phyloP scores from a whole-genome alignment of 2,329 filamentous ascomycete genomes.

The Davidsoniella eucalypti region DNA sequence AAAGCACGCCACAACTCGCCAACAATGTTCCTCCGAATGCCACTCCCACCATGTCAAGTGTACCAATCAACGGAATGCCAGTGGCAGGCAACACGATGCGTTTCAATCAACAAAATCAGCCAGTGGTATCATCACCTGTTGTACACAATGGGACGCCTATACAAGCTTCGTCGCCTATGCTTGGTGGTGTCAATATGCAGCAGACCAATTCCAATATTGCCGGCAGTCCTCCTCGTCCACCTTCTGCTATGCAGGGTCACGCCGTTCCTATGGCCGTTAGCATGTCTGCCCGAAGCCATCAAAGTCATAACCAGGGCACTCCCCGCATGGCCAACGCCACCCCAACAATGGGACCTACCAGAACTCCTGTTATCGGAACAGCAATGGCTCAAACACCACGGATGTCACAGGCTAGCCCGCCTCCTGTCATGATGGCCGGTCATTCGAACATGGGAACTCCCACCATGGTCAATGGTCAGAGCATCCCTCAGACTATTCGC shows the following conservation, averaged over 20 bases:
- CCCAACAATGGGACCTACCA: conserved; percentile 39
- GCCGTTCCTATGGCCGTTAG: conserved; percentile 40
- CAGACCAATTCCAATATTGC: conserved; percentile 51
- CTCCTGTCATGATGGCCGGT: conserved; percentile 40
- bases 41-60: conserved; percentile 11
- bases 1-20: conserved; percentile 11
- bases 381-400: conserved; percentile 40
- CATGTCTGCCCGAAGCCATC: conserved; percentile 50
- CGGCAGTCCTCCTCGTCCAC: conserved; percentile 47
- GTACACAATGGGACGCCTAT: conserved; percentile 47
- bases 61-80: conserved; percentile 23
- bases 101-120: conserved; percentile 42
- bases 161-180: conserved; percentile 48
- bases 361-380: conserved; percentile 38
- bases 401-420: conserved; percentile 46
- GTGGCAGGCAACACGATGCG: conserved; percentile 17
- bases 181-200: conserved; percentile 46
- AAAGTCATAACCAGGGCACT: conserved; percentile 47
- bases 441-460: conserved; percentile 29
- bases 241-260: conserved; percentile 47
- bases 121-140: conserved; percentile 44
- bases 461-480: conserved; percentile 1
- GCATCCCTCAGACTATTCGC: conserved; percentile 1
- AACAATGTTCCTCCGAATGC: conserved; percentile 11
- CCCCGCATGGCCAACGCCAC: conserved; percentile 45